Base-by-base conservation (phyloP, 805 yeast species). In the Myxozyma geophila region DNA sequence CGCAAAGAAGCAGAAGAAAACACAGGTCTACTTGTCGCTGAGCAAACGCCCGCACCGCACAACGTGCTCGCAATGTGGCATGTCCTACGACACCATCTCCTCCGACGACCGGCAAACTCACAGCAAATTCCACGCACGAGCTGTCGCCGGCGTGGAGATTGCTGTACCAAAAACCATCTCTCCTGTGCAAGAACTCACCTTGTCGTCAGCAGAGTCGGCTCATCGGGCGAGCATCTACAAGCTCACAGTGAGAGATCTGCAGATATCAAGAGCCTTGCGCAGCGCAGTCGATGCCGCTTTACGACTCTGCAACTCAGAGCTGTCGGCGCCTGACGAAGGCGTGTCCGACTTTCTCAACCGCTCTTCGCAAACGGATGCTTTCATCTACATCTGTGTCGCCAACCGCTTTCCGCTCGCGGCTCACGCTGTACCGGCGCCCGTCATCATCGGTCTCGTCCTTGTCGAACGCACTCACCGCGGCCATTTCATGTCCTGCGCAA, bases 41-140 rank as follows among this genome's bases (percentile, higher is more conserved):
- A 59, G 68, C 15, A 48, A 64, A n/a, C 63, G 60, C 13, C 60
- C 64, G 13, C 58, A 60, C 9, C 66, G 66, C 4, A 66, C 53
- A 10, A 79, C 83, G 0, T 85, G 89, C 69, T 64, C 73, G 7
- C 71, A 71, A 44, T 85, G 89, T 73, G 81, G 82, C 10, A 84
- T 85, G 87, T 76, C 85, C 13, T 85, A 81, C 69, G 68, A 75
- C 43, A 72, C 76, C 2, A 76, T 78, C 58, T 64, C 82, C 7
- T 70, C 74, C 13, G 70, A 73, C 28, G 89, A 85, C 62, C 69
- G 65, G 33, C 70, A 73, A n/a, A 46, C 79, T 28, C 89, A 85
- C 65, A 68, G 74, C 2, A 78, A 74, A 67, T 82, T 83, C 70
- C 89, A 85, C 70, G 62, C 68, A 17, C 70, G 74, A 10, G 81